These are phyloP conservation scores for Aspergillus ellipticus DNA, from an alignment of 495 filamentous ascomycete genomes.

Conservation along the genomic window DNA sequence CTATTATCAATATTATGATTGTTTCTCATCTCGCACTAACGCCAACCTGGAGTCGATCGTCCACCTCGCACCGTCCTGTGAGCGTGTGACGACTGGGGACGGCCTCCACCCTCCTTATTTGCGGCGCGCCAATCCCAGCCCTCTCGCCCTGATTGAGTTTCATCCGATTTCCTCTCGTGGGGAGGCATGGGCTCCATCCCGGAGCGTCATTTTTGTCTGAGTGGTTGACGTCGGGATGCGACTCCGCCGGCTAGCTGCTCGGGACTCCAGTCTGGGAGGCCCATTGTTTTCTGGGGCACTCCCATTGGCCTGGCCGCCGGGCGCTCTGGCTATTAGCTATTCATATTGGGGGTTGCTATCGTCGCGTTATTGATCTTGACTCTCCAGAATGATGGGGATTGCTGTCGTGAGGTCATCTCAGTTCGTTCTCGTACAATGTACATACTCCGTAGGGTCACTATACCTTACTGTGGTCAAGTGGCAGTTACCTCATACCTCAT, in stretches of 20 bases:
- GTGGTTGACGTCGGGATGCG: conserved; percentile 7
- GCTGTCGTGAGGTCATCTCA: too few relatives aligned
- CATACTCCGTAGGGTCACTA: too few relatives aligned
- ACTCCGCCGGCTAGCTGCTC: conserved; percentile 14
- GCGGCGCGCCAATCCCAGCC: conserved; percentile 13
- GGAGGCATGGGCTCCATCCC: conserved; percentile 14
- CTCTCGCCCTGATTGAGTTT: conserved; percentile 20
- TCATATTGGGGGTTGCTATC: neutral
- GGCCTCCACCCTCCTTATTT: conserved; percentile 10
- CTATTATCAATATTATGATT: neutral
- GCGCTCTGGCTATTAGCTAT: neutral
- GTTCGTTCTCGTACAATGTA: too few relatives aligned
- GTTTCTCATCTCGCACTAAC: neutral
- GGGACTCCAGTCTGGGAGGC: conserved; percentile 6
- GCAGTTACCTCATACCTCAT: too few relatives aligned
- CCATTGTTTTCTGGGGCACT: neutral
- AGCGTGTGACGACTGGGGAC: conserved; percentile 9
- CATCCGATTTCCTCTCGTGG: conserved; percentile 18
- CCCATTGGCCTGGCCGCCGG: too few relatives aligned
- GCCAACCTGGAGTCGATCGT: neutral
- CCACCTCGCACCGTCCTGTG: neutral
- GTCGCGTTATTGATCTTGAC: neutral
- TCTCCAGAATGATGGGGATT: neutral
- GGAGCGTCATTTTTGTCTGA: conserved; percentile 20
- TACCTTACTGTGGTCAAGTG: too few relatives aligned